Evolutionary conservation across 139 green algal species (phyloP), one percentile per base, ranked within the genome.

Genomic region (Asterochloris sp.): DNA sequence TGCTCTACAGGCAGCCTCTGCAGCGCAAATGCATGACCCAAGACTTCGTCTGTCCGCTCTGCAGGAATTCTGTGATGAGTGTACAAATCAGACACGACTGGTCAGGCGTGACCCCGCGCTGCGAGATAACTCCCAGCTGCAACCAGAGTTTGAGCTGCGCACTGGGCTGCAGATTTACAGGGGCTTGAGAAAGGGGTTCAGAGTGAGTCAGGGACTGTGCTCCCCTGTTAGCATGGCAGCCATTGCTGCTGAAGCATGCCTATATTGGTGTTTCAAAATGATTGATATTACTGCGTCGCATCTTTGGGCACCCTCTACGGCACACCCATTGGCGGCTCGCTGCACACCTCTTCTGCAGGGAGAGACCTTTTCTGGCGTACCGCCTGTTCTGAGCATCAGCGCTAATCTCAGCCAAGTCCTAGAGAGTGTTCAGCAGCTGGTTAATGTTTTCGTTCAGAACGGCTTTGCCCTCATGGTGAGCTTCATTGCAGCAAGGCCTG

Each of bases 131-230:
- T 26, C 68, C 0, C 26, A 71, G 16, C 86, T 96, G n/a, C 89
- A 90, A 17, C 78, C 29, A 69, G 74, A 26, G 23, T 87, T 94
- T 28, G 74, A 79, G 29, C 54, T 79, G 9, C 21, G 21, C 4
- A 73, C 87, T 0, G 93, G 93, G 12, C 90, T 95, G 62, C n/a
- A 14, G 10, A 90, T 96, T 13, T 95, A 94, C 76, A 23, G 61
- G 0, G 88, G 91, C 14, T 76, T 97, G 28, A 67, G 76, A 13
- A 83, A 95, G 14, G 94, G 94, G 0, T 97, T 97, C 82, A 29
- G 89, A 86, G 89, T 85, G 62, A 87, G 82, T 15, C 27, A n/a
- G 26, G 13, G 11, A 29, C 1, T 27, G 11, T 47, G 0, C 24
- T 26, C 64, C 27, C 21, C 21, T 26, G 11, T 9, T 17, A 76